Base-by-base conservation (phyloP, 768 basidiomycete species). In the Leccinum pellstonianum region DNA sequence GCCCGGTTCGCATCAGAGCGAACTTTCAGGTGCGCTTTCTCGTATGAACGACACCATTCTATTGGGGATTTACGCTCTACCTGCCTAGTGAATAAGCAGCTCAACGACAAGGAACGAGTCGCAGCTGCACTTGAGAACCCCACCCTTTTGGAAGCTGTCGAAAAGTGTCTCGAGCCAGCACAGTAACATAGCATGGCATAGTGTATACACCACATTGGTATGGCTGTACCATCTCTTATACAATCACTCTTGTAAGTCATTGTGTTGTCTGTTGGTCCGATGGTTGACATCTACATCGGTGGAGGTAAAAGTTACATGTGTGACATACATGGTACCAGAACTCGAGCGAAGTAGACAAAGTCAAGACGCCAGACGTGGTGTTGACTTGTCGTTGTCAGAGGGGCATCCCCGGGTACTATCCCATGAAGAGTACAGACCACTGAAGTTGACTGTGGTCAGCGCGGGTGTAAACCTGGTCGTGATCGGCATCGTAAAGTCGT, bases 41-140 rank as follows among this genome's bases (percentile, higher is more conserved):
- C 51, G 23, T 27, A 43, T 9, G 25, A 15, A 35, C 8, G 1
- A 27, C 8, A 14, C 5, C 31, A 10, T 12, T n/a, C 10, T n/a
- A 27, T 58, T 35, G 7, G 4, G n/a, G 23, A 17, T 29, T 51
- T 25, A 14, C 3, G 10, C 54, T 41, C 41, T 43, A n/a, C 17
- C 7, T 12, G 7, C 25, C 52, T 63, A 96, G 97, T 99, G 11
- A 99, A 98, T 76, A 98, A 98, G 73, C 97, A 99, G 69, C 80
- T 99, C 35, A 99, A 99, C 68, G 97, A 99, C 77, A 99, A 99
- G 75, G 97, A 99, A 75, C 83, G 97, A 43, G 97, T 98, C 2
- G 95, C 95, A 25, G 97, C 97, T 11, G 97, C 97, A 1, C 80
- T 98, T 52, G 97, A 99, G 75, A 98, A 98, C 75, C 82, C 86